Evolutionary conservation across 2,329 filamentous ascomycete genomes (phyloP), one percentile per base, ranked within the genome.

Genomic region (Colletotrichum coccodes): DNA sequence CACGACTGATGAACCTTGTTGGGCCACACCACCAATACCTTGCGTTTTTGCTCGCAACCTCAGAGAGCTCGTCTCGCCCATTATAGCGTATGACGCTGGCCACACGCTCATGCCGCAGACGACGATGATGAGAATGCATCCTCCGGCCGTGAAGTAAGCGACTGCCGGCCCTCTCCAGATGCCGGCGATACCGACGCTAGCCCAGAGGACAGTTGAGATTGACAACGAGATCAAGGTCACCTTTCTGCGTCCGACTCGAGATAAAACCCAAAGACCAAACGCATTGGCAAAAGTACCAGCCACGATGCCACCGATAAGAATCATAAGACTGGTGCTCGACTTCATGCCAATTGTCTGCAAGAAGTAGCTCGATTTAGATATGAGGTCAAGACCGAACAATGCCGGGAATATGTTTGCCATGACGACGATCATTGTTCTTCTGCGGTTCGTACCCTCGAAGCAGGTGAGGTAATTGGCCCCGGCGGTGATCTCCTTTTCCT

Each of bases 121-220:
- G 5, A 84, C 71, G 38, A 85, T 83, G 28, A 84, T 78, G 1
- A 82, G 70, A 72, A 86, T 84, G 71, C 84, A 76, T 4, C 76
- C 79, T n/a, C 77, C 79, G 2, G 72, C 70, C 14, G 74, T 72
- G 34, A 75, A 81, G 80, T 82, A 85, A 4, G 78, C 74, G 3
- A 80, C 78, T n/a, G 76, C 74, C 1, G 69, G 74, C 7, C 80
- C 77, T 1, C 76, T 59, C 70, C 81, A 84, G 70, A 80, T 83
- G 2, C 84, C 84, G 0, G 81, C 79, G 18, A 87, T 78, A 0
- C 84, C 84, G 73, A 86, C 82, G 0, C 75, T 76, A 4, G 79
- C 71, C 83, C 84, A 86, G 2, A 85, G 68, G 1, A 79, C 49
- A 0, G 76, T 73, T 0, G 78, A 70, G 8, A 78, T 64, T 0